phyloP scores from a whole-genome alignment of 164 flowering plant species.

The Magnolia sinica region DNA sequence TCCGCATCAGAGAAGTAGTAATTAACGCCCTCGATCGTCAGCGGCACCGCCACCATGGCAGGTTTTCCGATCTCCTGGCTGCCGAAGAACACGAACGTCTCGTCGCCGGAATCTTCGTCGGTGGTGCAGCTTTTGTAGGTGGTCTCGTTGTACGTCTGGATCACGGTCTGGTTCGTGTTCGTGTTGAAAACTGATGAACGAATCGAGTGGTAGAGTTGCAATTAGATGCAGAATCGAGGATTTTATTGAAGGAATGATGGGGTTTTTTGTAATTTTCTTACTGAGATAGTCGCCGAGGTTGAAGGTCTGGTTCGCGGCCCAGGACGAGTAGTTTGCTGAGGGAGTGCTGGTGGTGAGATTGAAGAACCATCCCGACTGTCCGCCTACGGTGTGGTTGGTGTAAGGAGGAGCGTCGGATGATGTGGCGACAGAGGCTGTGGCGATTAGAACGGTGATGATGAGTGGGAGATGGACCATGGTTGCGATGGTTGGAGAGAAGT shows the following conservation, averaged over 20 bases:
- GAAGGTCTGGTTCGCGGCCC: constrained; percentile 69
- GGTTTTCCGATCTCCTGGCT: constrained; percentile 23
- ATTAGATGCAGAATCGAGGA: not conserved
- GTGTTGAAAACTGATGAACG: constrained; percentile 64
- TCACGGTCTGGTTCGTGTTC: constrained; percentile 62
- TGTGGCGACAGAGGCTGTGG: constrained; percentile 17
- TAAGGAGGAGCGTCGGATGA: constrained; percentile 24
- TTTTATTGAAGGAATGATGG: not conserved
- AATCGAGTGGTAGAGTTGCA: not conserved
- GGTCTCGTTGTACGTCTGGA: constrained; percentile 77
- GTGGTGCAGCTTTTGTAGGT: constrained; percentile 47
- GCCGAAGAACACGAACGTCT: constrained; percentile 48
- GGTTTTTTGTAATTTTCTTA: constrained; percentile 19
- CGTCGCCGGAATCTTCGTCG: constrained; percentile 41
- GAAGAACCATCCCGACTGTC: constrained; percentile 71
- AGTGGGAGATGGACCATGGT: constrained; percentile 15
- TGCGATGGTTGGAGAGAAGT: not conserved
- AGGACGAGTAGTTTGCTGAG: constrained; percentile 48
- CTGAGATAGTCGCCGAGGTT: constrained; percentile 82
- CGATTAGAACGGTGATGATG: constrained; percentile 17
- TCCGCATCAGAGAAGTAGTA: constrained; percentile 72
- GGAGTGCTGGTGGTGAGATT: constrained; percentile 46
- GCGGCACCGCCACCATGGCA: constrained; percentile 44
- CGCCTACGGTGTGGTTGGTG: constrained; percentile 84
- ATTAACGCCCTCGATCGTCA: constrained; percentile 52